Evolutionary conservation across 208 protist species (phyloP).

Genomic region (Crithidia fasciculata): DNA sequence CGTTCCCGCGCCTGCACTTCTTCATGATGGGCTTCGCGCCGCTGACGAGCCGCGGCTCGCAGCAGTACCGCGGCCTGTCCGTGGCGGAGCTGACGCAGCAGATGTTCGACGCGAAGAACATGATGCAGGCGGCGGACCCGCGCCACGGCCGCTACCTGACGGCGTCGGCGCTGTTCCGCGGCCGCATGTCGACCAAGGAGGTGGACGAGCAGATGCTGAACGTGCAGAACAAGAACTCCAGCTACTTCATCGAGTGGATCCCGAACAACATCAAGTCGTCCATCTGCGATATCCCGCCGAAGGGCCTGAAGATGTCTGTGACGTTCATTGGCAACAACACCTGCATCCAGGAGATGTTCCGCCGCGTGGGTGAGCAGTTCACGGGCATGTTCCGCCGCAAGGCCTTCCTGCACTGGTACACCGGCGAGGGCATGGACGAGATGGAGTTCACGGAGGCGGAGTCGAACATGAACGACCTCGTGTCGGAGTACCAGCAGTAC

Average conservation of each 20-base stretch:
- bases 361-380: no score
- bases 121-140: conserved; percentile 93
- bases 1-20: conserved; percentile 99
- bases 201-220: no score
- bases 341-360: no score
- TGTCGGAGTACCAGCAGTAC: conserved; percentile 94
- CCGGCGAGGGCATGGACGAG: conserved; percentile 2
- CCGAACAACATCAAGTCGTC: no score
- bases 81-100: conserved; percentile 94
- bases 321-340: no score
- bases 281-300: no score
- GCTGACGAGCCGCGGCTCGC: conserved; percentile 87
- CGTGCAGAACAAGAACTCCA: no score
- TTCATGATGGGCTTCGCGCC: conserved; percentile 98
- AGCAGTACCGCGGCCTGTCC: conserved; percentile 84
- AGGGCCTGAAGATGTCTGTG: no score
- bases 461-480: conserved; percentile 94
- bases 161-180: conserved; percentile 92
- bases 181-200: conserved; percentile 94
- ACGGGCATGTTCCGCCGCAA: no score
- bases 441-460: conserved; percentile 86
- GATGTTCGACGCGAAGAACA: conserved; percentile 98
- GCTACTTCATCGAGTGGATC: no score
- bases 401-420: no score
- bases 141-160: conserved; percentile 67